These are phyloP conservation scores for Thozetella sp. DNA, from an alignment of 495 filamentous ascomycete genomes.

Conservation along the genomic window DNA sequence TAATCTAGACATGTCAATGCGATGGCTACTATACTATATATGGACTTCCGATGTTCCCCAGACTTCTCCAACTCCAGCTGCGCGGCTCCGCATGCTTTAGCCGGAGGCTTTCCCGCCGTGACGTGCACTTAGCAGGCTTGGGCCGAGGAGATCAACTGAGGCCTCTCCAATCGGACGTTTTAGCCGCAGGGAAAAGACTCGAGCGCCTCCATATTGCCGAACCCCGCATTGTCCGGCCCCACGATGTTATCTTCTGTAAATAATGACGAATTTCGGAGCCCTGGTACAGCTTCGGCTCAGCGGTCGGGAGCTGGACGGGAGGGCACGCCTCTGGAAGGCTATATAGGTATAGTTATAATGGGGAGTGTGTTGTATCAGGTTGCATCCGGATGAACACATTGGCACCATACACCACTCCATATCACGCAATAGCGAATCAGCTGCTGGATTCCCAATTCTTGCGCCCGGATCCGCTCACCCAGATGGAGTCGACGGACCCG, in stretches of 20 bases:
- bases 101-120: constrained; percentile 5
- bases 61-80: not conserved
- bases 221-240: too few relatives aligned
- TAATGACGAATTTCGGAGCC: too few relatives aligned
- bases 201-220: constrained; percentile 1
- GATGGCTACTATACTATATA: not conserved
- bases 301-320: too few relatives aligned
- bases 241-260: too few relatives aligned
- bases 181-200: constrained; percentile 6
- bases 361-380: not conserved
- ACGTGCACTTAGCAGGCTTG: too few relatives aligned
- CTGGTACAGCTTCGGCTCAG: too few relatives aligned
- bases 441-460: not conserved
- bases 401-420: not conserved
- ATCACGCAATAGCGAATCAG: not conserved
- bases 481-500: constrained; percentile 2
- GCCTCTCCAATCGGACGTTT: not conserved
- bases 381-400: not conserved
- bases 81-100: constrained; percentile 6
- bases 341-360: too few relatives aligned
- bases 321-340: too few relatives aligned
- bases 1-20: not conserved
- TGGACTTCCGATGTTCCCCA: not conserved
- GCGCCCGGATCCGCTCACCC: constrained; percentile 2
- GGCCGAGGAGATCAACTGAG: not conserved